Percentiles rank a stretch among this genome's conserved stretches.
These are phyloP conservation scores for Cordyceps cateniannulata DNA, from an alignment of 2,329 filamentous ascomycete species.

Conservation along the genomic window DNA sequence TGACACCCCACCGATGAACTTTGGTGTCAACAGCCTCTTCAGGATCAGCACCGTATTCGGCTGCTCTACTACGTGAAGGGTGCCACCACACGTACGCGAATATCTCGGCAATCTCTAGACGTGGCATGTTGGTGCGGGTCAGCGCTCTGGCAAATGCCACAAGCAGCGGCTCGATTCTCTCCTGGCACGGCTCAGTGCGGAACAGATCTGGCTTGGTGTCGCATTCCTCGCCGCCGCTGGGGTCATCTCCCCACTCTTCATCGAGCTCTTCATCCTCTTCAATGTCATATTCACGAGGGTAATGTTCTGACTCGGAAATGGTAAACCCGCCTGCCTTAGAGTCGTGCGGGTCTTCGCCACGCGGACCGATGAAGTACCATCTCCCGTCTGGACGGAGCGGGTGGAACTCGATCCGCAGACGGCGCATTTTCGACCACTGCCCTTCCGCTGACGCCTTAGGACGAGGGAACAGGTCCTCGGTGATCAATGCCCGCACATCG, in stretches of 20 bases:
- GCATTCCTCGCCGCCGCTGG: neutral
- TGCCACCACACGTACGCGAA: constrained; percentile 18
- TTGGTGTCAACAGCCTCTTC: constrained; percentile 8
- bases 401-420: constrained; percentile 15
- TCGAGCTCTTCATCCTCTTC: constrained; percentile 16
- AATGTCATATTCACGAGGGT: constrained; percentile 15
- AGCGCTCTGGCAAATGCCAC: constrained; percentile 18
- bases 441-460: neutral
- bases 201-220: constrained; percentile 17
- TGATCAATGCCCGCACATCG: constrained; percentile 19
- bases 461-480: constrained; percentile 15
- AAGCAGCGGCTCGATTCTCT: constrained; percentile 20
- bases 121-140: constrained; percentile 15
- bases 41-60: constrained; percentile 2
- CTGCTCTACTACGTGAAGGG: constrained; percentile 15
- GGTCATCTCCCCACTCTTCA: constrained; percentile 11
- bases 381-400: neutral
- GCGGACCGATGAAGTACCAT: constrained; percentile 20
- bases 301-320: constrained; percentile 17
- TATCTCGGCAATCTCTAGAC: constrained; percentile 20
- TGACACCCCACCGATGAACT: constrained; percentile 18
- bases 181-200: constrained; percentile 16
- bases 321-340: constrained; percentile 13
- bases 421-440: constrained; percentile 19
- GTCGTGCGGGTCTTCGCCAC: constrained; percentile 18